Evolutionary conservation across 176 grass and related monocot species (phyloP).

Genomic region (Bolboschoenus planiculmis): DNA sequence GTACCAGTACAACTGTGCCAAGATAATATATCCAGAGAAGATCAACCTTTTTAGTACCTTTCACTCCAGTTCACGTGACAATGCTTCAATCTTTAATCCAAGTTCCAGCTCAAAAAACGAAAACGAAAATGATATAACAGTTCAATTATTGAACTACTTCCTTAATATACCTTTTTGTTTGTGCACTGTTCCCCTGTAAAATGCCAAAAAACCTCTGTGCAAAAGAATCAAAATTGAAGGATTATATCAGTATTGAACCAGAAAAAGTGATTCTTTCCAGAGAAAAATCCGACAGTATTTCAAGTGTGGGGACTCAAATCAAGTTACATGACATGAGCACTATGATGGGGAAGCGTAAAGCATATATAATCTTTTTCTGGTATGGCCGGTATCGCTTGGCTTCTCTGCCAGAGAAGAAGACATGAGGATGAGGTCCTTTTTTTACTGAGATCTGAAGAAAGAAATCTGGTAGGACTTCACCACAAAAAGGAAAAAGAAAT

Average conservation of each 20-base stretch:
- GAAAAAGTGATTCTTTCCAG: background rate
- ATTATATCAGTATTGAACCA: background rate
- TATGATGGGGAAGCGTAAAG: background rate
- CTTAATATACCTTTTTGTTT: background rate
- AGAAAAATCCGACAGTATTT: background rate
- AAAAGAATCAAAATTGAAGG: background rate
- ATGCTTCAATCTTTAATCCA: background rate
- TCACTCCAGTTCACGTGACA: background rate
- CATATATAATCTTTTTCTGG: constrained; percentile 11
- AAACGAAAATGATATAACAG: background rate
- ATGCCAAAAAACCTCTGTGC: background rate
- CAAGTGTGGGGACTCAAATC: background rate
- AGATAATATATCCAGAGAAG: background rate
- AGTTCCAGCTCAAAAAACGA: background rate
- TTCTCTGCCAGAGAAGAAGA: background rate
- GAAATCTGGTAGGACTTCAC: background rate
- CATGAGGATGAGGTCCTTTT: background rate
- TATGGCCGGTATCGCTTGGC: background rate
- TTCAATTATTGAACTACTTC: background rate
- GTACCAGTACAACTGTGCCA: background rate
- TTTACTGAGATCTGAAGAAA: constrained; percentile 6
- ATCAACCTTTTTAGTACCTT: constrained; percentile 6
- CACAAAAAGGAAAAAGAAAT: background rate
- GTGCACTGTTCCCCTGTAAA: background rate
- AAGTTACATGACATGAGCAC: background rate